Conservation (phyloP, 2,329 filamentous ascomycete genomes). For the Fusarium algeriense region DNA sequence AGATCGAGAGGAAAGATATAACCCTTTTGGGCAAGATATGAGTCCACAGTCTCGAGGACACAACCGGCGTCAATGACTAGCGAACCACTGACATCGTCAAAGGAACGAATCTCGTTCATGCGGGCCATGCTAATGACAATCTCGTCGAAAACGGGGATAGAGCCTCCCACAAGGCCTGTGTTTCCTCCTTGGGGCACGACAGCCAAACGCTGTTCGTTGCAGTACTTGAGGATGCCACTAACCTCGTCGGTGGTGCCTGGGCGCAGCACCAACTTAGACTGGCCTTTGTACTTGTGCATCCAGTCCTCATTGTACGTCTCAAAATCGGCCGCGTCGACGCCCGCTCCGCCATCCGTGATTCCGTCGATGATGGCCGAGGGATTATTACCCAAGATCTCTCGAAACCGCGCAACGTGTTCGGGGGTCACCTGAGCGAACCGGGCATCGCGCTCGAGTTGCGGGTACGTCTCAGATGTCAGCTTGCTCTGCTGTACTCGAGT, state of each 20-base stretch:
- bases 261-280: conserved; percentile 87
- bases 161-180: conserved; percentile 94
- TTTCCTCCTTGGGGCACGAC: conserved; percentile 98
- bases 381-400: conserved; percentile 79
- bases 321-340: conserved; percentile 81
- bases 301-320: conserved; percentile 96
- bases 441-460: conserved; percentile 81
- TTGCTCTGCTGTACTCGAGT: conserved; percentile 57
- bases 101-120: conserved; percentile 92
- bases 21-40: conserved; percentile 82
- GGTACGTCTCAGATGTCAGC: conserved; percentile 89
- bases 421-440: conserved; percentile 79
- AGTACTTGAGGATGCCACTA: conserved; percentile 91
- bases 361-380: conserved; percentile 85
- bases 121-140: conserved; percentile 91
- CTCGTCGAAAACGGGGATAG: conserved; percentile 97
- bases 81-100: conserved; percentile 92
- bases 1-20: conserved; percentile 97
- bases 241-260: conserved; percentile 88
- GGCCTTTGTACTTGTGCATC: conserved; percentile 98
- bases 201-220: conserved; percentile 90
- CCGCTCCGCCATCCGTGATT: conserved; percentile 72
- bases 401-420: conserved; percentile 87
- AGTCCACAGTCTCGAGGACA: conserved; percentile 89
- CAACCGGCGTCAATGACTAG: conserved; percentile 92